Conservation (phyloP, 2,329 filamentous ascomycete species). For the Neopestalotiopsis rosae region DNA sequence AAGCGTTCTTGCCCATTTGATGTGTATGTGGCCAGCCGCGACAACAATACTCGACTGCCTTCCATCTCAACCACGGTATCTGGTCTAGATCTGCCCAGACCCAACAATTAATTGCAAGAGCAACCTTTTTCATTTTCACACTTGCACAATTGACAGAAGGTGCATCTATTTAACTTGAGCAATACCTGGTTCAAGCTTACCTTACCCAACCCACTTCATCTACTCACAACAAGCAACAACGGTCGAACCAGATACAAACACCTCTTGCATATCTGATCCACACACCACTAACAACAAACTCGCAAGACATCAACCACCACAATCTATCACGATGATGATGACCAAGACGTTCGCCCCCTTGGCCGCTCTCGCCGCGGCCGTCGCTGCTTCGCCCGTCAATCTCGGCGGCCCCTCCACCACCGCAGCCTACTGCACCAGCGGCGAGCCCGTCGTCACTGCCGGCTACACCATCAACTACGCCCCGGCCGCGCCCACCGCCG, state of each 20-base stretch:
- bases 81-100: neutral
- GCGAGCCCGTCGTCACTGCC: constrained; percentile 30
- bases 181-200: neutral
- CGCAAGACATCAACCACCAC: neutral
- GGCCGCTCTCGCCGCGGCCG: neutral
- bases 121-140: neutral
- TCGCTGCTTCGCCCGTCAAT: neutral
- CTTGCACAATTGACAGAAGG: neutral
- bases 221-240: neutral
- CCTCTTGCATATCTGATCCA: neutral
- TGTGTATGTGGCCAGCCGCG: constrained; percentile 3
- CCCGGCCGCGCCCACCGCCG: constrained; percentile 26
- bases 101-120: neutral
- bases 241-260: neutral
- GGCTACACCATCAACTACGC: constrained; percentile 38
- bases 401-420: neutral
- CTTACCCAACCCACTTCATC: neutral
- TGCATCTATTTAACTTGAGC: neutral
- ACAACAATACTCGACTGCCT: neutral
- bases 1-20: neutral
- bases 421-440: constrained; percentile 30
- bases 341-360: neutral
- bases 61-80: neutral
- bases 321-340: neutral
- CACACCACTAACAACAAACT: neutral